Conservation (phyloP, 257 asterid species). For the Lycium barbarum region DNA sequence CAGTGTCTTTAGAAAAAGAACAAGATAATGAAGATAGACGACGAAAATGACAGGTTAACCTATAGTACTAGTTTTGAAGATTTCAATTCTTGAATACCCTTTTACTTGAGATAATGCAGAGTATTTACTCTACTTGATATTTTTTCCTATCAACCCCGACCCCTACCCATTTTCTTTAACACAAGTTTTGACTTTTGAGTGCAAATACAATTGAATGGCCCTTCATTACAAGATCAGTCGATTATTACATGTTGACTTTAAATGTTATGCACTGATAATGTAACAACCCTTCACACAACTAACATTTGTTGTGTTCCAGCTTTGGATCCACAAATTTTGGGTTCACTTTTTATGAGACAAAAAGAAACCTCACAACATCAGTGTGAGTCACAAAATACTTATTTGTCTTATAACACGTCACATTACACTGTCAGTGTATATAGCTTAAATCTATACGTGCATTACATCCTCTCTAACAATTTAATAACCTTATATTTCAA, state of each 20-base stretch:
- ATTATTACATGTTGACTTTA: too few species aligned
- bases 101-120: background rate
- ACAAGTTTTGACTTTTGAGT: slow-evolving; percentile 14
- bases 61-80: background rate
- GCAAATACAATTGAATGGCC: background rate
- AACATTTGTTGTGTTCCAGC: too few species aligned
- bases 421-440: background rate
- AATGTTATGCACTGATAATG: too few species aligned
- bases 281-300: too few species aligned
- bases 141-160: background rate
- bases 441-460: too few species aligned
- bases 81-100: background rate
- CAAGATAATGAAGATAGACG: background rate
- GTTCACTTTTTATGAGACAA: too few species aligned
- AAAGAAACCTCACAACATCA: too few species aligned
- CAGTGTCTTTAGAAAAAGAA: background rate
- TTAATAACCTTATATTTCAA: background rate
- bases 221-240: background rate
- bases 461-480: background rate
- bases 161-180: background rate
- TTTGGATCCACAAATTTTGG: too few species aligned
- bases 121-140: background rate
- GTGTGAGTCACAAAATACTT: too few species aligned
- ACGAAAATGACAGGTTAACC: background rate
- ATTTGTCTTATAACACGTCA: too few species aligned